Percentiles rank a stretch among this genome's conserved stretches.
phyloP scores from a whole-genome alignment of 2,329 filamentous ascomycete species.

The Zasmidium cellare region DNA sequence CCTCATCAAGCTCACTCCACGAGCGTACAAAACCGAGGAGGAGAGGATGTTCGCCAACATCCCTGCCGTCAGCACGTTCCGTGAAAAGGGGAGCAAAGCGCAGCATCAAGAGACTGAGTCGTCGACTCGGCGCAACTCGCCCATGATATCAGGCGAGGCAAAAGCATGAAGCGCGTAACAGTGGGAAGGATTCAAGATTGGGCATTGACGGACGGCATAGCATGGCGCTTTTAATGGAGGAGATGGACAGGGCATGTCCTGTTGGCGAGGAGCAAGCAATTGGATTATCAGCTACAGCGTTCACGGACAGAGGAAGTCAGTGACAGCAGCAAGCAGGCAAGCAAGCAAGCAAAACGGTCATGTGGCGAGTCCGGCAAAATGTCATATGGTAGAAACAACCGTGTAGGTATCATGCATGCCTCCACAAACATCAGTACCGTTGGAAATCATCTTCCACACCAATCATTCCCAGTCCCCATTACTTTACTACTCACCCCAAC shows the following conservation, averaged over 20 bases:
- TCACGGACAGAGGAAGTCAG: background rate
- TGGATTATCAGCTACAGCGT: background rate
- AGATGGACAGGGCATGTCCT: background rate
- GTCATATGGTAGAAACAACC: background rate
- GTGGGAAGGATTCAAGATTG: background rate
- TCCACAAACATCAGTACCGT: background rate
- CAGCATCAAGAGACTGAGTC: constrained; percentile 65
- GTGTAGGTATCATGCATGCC: background rate
- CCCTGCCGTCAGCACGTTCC: constrained; percentile 92
- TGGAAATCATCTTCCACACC: background rate
- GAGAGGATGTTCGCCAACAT: constrained; percentile 87
- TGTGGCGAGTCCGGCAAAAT: background rate
- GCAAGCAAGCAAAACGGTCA: background rate
- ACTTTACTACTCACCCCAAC: too few species aligned
- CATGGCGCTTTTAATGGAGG: background rate
- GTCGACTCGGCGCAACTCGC: constrained; percentile 18
- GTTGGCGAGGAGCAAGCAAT: background rate
- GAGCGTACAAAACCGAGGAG: constrained; percentile 91
- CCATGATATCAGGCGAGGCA: constrained; percentile 20
- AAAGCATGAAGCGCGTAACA: constrained; percentile 6
- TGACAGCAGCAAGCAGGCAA: background rate
- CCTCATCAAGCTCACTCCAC: constrained; percentile 91
- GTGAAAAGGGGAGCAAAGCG: constrained; percentile 88
- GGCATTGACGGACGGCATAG: background rate
- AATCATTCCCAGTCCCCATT: too few species aligned